A percentile compares a stretch with the other conserved stretches of the same genome.
phyloP scores from a whole-genome alignment of 208 protist genomes.

The Strigomonas culicis region DNA sequence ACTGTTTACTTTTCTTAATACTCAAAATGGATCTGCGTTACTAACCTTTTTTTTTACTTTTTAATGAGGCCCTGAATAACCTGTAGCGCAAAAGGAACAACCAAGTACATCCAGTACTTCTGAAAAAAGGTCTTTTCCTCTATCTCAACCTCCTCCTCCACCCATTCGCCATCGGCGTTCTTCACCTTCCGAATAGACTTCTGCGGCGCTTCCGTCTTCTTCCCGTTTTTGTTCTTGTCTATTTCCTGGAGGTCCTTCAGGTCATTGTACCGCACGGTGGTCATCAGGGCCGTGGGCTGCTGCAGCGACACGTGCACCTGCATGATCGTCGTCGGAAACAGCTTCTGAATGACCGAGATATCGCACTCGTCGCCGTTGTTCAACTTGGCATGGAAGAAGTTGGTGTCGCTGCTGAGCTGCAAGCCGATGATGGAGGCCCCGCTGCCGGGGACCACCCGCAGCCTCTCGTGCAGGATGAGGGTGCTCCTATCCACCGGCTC shows the following conservation, averaged over 20 bases:
- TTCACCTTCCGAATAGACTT: conserved; percentile 33
- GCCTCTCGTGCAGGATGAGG: conserved; percentile 65
- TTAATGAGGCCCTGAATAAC: conserved; percentile 35
- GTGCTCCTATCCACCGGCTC: conserved; percentile 68
- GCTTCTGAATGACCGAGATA: conserved; percentile 58
- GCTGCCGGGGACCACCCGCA: conserved; percentile 54
- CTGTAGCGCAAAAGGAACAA: conserved; percentile 57
- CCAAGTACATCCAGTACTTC: conserved; percentile 89
- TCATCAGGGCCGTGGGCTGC: conserved; percentile 25
- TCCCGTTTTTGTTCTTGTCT: conserved; percentile 9
- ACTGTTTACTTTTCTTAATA: background rate
- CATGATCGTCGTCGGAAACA: conserved; percentile 76
- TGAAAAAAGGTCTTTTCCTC: conserved; percentile 79
- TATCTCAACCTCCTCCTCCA: conserved; percentile 62
- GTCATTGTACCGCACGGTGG: conserved; percentile 70
- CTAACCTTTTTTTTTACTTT: conserved; percentile 4
- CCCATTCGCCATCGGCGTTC: conserved; percentile 47
- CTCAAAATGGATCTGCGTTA: background rate
- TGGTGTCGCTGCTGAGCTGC: conserved; percentile 72
- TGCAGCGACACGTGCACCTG: conserved; percentile 39
- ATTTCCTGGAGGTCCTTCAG: conserved; percentile 29
- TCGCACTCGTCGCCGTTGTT: conserved; percentile 83
- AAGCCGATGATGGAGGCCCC: conserved; percentile 55
- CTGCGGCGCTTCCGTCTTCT: conserved; percentile 24
- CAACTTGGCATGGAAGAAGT: conserved; percentile 88